Evolutionary conservation across 2,329 filamentous ascomycete genomes (phyloP), one percentile per base, ranked within the genome.

Genomic region (Ramichloridium luteum): DNA sequence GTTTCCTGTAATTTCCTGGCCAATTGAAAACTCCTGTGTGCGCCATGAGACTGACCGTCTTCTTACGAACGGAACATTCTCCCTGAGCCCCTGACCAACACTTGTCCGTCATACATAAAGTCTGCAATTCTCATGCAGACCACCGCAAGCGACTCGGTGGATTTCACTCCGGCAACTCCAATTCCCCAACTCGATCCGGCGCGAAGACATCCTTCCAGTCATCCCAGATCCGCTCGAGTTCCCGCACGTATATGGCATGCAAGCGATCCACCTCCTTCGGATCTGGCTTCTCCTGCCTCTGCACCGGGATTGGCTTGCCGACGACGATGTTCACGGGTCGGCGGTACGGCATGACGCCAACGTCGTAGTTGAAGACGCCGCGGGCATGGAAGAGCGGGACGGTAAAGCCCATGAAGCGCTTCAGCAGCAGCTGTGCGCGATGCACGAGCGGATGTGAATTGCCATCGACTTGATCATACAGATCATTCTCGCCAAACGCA

Each of bases 291-390:
- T 70, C 61, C 30, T 68, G 57, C 48, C 69, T 67, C 30, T 70
- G 61, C 4, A 93, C 78, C 40, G 67, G 64, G 39, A 94, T 84
- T 0, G 88, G 85, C 31, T 72, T 68, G 3, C 88, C 88, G 10
- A 93, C 81, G 9, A 98, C 86, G 28, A 94, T 74, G 51, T 96
- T 90, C 37, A 98, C 64, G 8, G 84, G 78, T 30, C 77, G 68
- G 9, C 90, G 75, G 56, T 94, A 96, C 0, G 90, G 90, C 82
- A 96, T 85, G 48, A 96, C 63, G 3, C 90, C 90, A 10, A 94
- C 83, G 55, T 98, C 90, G 53, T 98, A 96, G 57, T 98, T 98
- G 61, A 96, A 93, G 25, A 96, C 77, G 9, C 88, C 88, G 17
- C 86, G 66, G 3, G 85, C 86, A 55, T 93, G 85, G 47, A 94